These are phyloP conservation scores for Macrocybe sp. DNA, from an alignment of 1,284 basidiomycete genomes.

Conservation along the genomic window DNA sequence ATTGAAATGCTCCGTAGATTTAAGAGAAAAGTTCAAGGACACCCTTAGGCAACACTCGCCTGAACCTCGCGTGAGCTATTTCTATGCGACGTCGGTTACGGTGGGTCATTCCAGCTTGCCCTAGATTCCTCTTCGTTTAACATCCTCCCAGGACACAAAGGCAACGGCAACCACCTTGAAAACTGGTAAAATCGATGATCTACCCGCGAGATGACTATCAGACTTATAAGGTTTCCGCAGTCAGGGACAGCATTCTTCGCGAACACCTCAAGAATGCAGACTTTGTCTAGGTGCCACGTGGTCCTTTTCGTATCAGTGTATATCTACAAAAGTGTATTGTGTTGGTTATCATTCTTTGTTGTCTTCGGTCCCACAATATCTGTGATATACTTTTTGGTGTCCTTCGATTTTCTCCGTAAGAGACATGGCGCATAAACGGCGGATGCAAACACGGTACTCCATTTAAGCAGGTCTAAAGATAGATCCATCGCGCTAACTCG, in stretches of 20 bases:
- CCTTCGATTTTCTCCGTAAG: too few relatives aligned
- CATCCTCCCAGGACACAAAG: slow-evolving; percentile 36
- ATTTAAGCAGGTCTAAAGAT: too few relatives aligned
- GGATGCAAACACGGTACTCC: too few relatives aligned
- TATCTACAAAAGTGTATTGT: too few relatives aligned
- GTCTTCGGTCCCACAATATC: too few relatives aligned
- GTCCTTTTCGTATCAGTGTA: too few relatives aligned
- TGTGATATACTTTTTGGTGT: too few relatives aligned
- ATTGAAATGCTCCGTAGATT: slow-evolving; percentile 17
- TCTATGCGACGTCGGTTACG: slow-evolving; percentile 57
- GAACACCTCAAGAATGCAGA: slow-evolving; percentile 45
- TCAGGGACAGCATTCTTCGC: slow-evolving; percentile 53
- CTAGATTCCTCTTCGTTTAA: slow-evolving; percentile 7
- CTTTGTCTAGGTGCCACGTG: slow-evolving; percentile 23
- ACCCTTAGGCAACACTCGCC: slow-evolving; percentile 45
- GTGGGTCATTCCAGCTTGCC: slow-evolving; percentile 29
- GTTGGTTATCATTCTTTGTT: too few relatives aligned
- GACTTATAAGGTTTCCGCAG: slow-evolving; percentile 18
- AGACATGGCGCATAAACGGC: too few relatives aligned
- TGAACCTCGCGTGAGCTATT: slow-evolving; percentile 44
- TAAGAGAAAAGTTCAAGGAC: slow-evolving; percentile 52
- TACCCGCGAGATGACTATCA: not conserved
- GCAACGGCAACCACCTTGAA: slow-evolving; percentile 42
- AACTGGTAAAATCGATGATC: slow-evolving; percentile 23
- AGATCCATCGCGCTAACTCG: too few relatives aligned